Evolutionary conservation across 163 green algal species (phyloP).

Genomic region (Volvox carteri): DNA sequence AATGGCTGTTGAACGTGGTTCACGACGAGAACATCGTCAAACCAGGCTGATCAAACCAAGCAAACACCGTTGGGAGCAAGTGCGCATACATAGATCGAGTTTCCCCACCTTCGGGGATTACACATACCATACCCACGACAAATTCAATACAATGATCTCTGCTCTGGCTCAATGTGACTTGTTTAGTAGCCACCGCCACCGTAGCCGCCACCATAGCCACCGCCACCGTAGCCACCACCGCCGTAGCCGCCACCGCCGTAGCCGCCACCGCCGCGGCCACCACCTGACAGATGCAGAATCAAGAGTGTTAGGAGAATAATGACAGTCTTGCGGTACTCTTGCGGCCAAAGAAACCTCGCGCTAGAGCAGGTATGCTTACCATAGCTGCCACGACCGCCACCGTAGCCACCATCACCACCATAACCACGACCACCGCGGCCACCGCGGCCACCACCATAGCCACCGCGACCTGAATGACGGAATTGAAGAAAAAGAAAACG

Average conservation of each 20-base stretch:
- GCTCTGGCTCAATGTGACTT: background rate
- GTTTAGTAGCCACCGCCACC: constrained; percentile 19
- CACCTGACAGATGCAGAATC: background rate
- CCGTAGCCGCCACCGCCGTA: constrained; percentile 33
- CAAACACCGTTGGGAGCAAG: constrained; percentile 12
- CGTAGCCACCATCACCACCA: constrained; percentile 14
- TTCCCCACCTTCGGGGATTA: background rate
- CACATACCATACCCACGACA: background rate
- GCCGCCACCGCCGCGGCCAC: constrained; percentile 36
- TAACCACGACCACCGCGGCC: constrained; percentile 9
- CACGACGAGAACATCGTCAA: background rate
- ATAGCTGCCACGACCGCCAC: background rate
- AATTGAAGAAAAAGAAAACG: background rate
- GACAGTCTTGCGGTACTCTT: no score
- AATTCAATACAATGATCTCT: constrained; percentile 6
- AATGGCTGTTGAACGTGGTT: background rate
- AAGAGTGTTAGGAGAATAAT: background rate
- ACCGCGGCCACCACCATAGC: constrained; percentile 21
- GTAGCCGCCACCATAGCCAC: constrained; percentile 15
- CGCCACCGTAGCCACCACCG: constrained; percentile 5
- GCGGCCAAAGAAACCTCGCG: background rate
- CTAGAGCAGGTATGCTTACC: background rate
- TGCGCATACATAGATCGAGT: background rate
- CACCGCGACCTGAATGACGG: constrained; percentile 23
- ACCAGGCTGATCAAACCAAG: constrained; percentile 7